Evolutionary conservation across 306 rosid genomes (phyloP).

Genomic region (Lathyrus aphaca): DNA sequence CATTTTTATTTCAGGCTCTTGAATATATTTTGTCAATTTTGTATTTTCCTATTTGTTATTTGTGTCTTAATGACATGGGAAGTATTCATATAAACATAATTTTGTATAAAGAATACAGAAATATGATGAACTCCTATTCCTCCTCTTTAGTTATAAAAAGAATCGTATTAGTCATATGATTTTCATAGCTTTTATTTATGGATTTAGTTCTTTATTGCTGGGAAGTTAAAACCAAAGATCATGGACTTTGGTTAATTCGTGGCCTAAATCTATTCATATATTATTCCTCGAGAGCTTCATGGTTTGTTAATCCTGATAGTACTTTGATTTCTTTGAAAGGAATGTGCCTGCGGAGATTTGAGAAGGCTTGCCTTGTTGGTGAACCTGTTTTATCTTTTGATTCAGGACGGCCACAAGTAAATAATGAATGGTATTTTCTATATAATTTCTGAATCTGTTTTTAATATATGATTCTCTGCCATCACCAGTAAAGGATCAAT

Average conservation of each 20-base stretch:
- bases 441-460: slow-evolving; percentile 20
- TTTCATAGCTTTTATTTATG: slow-evolving; percentile 32
- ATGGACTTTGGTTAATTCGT: slow-evolving; percentile 9
- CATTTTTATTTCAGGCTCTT: slow-evolving; percentile 15
- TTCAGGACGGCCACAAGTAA: slow-evolving; percentile 58
- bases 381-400: slow-evolving; percentile 63
- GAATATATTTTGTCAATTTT: slow-evolving; percentile 27
- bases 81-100: slow-evolving; percentile 22
- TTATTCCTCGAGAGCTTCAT: slow-evolving; percentile 21
- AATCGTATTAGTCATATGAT: slow-evolving; percentile 24
- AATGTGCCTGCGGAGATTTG: slow-evolving; percentile 84
- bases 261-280: slow-evolving; percentile 34
- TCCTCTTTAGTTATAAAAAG: slow-evolving; percentile 17
- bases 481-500: slow-evolving; percentile 9
- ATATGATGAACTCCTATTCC: slow-evolving; percentile 20
- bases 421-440: slow-evolving; percentile 75
- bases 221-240: slow-evolving; percentile 24
- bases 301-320: slow-evolving; percentile 41
- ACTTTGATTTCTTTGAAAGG: slow-evolving; percentile 62
- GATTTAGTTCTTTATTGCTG: slow-evolving; percentile 32
- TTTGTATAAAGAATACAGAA: slow-evolving; percentile 20
- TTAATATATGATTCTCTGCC: slow-evolving; percentile 32
- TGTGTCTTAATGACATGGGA: slow-evolving; percentile 16
- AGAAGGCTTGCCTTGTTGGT: slow-evolving; percentile 69
- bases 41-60: slow-evolving; percentile 4